Evolutionary conservation across 768 basidiomycete species (phyloP), one percentile per base, ranked within the genome.

Genomic region (Crassisporium funariophilum): DNA sequence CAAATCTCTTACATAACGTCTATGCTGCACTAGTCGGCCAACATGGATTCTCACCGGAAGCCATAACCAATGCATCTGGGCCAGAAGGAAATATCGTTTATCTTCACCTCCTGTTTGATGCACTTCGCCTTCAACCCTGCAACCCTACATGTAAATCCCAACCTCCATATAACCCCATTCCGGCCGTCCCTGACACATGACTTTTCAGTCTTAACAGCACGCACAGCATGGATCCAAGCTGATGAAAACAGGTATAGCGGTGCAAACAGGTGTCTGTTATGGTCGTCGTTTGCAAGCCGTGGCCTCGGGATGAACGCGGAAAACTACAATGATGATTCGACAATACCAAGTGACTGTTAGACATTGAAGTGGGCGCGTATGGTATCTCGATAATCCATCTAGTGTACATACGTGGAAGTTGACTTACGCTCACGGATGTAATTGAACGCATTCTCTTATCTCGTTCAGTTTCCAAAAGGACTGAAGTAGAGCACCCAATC

Each of bases 161-260:
- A 13, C 13, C 21, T 20, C 7, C 21, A 13, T 39, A 21, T 20
- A 16, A 7, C 16, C 16, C 12, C 12, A 33, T 4, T 33, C 16
- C 6, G 31, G 6, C 4, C 12, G 16, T 33, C 31, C 31, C 16
- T 33, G n/a, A n/a, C n/a, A n/a, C n/a, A n/a, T n/a, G n/a, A n/a
- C 16, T 16, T 12, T 33, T 7, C 31, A 33, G 31, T 33, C 31
- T 12, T 33, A 12, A 3, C 31, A 12, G 75, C 71, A 11, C 69
- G 77, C 35, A 68, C 72, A 50, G 76, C 76, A 4, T 72, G 70
- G 72, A 66, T 78, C 36, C 76, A 77, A 53, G 76, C 77, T 2
- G 77, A 79, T 49, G 57, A 47, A 16, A 76, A 75, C 62, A 63
- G 74, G 5, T 78, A 68, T 55, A 53, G 22, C 7, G 76, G 77